phyloP scores from a whole-genome alignment of 768 basidiomycete species.

The Lactarius pseudohatsudake region DNA sequence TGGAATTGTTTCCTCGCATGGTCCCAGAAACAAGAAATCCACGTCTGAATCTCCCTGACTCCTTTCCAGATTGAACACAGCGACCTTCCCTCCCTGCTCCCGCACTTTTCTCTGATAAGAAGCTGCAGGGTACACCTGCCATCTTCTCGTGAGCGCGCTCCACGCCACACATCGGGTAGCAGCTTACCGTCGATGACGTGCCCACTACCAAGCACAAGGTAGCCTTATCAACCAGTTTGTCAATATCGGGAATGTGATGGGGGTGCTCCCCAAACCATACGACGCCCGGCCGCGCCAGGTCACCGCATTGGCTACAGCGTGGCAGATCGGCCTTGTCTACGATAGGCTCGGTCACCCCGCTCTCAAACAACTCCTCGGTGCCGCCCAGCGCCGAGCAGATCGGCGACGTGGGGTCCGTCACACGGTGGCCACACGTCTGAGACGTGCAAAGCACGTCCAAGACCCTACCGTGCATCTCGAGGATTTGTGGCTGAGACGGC shows the following conservation, averaged over 20 bases:
- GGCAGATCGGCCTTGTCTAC: slow-evolving; percentile 39
- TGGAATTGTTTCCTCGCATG: slow-evolving; percentile 49
- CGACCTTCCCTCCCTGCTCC: slow-evolving; percentile 38
- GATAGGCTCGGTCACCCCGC: slow-evolving; percentile 15
- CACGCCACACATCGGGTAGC: neutral
- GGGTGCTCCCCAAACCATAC: slow-evolving; percentile 45
- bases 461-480: slow-evolving; percentile 66
- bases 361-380: slow-evolving; percentile 38
- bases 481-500: slow-evolving; percentile 23
- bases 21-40: slow-evolving; percentile 52
- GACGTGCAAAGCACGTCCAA: slow-evolving; percentile 54
- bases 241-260: slow-evolving; percentile 34
- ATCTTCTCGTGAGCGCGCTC: neutral
- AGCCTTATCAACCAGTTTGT: slow-evolving; percentile 32
- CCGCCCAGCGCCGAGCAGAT: slow-evolving; percentile 47
- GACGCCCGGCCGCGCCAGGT: slow-evolving; percentile 41
- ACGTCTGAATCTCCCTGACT: slow-evolving; percentile 42
- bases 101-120: slow-evolving; percentile 33
- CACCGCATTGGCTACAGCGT: slow-evolving; percentile 35
- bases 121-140: slow-evolving; percentile 39
- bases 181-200: slow-evolving; percentile 37
- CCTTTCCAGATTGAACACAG: slow-evolving; percentile 39
- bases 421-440: slow-evolving; percentile 40
- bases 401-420: slow-evolving; percentile 44
- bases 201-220: slow-evolving; percentile 43